Evolutionary conservation across 2,329 filamentous ascomycete species (phyloP).

Genomic region (Paecilomyces formosus): DNA sequence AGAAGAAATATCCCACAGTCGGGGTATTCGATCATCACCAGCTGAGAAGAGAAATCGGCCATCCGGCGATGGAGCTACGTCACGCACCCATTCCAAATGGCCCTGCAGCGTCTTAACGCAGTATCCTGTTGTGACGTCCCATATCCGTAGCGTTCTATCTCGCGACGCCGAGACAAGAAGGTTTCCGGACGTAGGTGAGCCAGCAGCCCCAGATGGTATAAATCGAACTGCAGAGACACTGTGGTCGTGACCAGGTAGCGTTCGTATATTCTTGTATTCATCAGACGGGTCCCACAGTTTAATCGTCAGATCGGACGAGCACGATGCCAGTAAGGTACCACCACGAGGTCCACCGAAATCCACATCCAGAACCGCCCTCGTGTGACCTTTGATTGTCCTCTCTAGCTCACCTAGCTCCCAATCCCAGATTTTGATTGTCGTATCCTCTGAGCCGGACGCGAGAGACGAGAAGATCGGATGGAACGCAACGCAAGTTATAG

Average conservation of each 20-base stretch:
- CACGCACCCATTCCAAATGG: conserved; percentile 85
- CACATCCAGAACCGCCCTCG: conserved; percentile 77
- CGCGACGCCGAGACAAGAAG: conserved; percentile 78
- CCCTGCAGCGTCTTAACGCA: conserved; percentile 85
- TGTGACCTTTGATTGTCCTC: conserved; percentile 85
- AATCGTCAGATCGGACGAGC: conserved; percentile 83
- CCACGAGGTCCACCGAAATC: conserved; percentile 84
- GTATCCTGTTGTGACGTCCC: conserved; percentile 90
- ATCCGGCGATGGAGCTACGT: conserved; percentile 74
- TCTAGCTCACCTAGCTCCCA: conserved; percentile 91
- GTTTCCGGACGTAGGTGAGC: conserved; percentile 71
- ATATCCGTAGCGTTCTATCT: conserved; percentile 78
- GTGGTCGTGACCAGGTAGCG: conserved; percentile 84
- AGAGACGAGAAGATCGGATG: conserved; percentile 87
- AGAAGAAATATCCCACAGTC: conserved; percentile 75
- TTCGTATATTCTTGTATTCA: conserved; percentile 92
- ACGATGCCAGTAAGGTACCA: conserved; percentile 71
- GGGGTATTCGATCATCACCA: conserved; percentile 72
- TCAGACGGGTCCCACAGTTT: conserved; percentile 91
- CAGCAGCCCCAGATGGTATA: conserved; percentile 73
- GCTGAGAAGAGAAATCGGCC: conserved; percentile 76
- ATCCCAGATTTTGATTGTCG: conserved; percentile 94
- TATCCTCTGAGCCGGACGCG: conserved; percentile 85
- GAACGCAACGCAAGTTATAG: conserved; percentile 83
- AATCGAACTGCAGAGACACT: conserved; percentile 85